These are phyloP conservation scores for Penicillium ochrochloron DNA, from an alignment of 495 filamentous ascomycete species.

Conservation along the genomic window DNA sequence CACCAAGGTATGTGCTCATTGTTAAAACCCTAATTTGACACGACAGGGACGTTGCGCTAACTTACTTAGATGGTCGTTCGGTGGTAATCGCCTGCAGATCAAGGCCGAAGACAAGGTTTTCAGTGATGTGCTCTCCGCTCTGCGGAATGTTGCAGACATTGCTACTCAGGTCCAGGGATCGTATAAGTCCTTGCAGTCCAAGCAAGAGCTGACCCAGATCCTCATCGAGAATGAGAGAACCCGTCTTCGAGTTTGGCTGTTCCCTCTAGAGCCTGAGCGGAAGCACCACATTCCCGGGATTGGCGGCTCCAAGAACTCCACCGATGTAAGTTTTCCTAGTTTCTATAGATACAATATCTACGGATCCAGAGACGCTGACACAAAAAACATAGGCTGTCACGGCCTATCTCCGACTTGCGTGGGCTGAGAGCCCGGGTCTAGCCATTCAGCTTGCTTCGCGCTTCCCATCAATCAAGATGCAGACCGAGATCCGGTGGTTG, in stretches of 20 bases:
- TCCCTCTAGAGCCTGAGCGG: slow-evolving; percentile 73
- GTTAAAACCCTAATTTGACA: not conserved
- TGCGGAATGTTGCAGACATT: slow-evolving; percentile 61
- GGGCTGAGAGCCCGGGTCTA: slow-evolving; percentile 79
- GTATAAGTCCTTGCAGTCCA: slow-evolving; percentile 69
- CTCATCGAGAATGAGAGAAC: slow-evolving; percentile 85
- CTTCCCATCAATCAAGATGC: slow-evolving; percentile 74
- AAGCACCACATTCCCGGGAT: slow-evolving; percentile 55
- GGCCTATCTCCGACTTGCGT: slow-evolving; percentile 76
- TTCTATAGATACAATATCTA: not conserved
- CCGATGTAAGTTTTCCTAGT: slow-evolving; percentile 38
- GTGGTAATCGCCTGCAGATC: slow-evolving; percentile 88
- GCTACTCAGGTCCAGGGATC: slow-evolving; percentile 57
- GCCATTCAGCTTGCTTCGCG: slow-evolving; percentile 80
- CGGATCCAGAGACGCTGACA: not conserved
- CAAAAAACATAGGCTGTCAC: slow-evolving; percentile 35
- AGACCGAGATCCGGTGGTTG: slow-evolving; percentile 74
- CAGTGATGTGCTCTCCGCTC: slow-evolving; percentile 68
- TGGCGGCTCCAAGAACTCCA: slow-evolving; percentile 38
- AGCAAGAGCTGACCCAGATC: slow-evolving; percentile 77
- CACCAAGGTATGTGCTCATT: slow-evolving; percentile 59
- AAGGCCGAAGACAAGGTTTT: slow-evolving; percentile 89
- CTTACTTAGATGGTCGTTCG: slow-evolving; percentile 78
- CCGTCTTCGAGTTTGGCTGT: slow-evolving; percentile 87
- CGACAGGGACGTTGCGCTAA: not conserved